A percentile compares a stretch with the other conserved stretches of the same genome.
Evolutionary conservation across 805 yeast genomes (phyloP).

Genomic region (Yarrowia sp.): DNA sequence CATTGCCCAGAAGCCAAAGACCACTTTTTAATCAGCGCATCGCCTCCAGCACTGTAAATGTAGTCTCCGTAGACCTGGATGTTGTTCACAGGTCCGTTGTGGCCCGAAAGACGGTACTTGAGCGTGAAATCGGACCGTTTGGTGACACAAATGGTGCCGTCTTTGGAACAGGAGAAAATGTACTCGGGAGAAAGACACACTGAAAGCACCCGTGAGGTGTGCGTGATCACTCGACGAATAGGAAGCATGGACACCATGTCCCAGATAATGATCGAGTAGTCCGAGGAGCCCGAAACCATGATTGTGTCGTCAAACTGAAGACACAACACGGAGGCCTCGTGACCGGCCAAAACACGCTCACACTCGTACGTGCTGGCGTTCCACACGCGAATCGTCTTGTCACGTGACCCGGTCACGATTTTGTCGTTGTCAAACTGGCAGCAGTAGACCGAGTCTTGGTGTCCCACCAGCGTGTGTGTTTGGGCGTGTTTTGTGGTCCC

Average conservation of each 20-base stretch:
- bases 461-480: constrained; percentile 58
- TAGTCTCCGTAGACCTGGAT: constrained; percentile 45
- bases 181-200: constrained; percentile 44
- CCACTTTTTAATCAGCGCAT: constrained; percentile 85
- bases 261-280: constrained; percentile 50
- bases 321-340: constrained; percentile 49
- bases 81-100: constrained; percentile 51
- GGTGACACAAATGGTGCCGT: constrained; percentile 48
- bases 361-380: constrained; percentile 42
- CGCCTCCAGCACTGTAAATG: constrained; percentile 59
- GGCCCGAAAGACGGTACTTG: constrained; percentile 45
- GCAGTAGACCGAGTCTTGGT: constrained; percentile 82
- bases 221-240: constrained; percentile 44
- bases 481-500: constrained; percentile 43
- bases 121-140: constrained; percentile 44
- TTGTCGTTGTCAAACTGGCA: constrained; percentile 74
- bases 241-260: constrained; percentile 44
- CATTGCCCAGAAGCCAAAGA: constrained; percentile 72
- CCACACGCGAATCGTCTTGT: constrained; percentile 51
- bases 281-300: constrained; percentile 51
- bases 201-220: constrained; percentile 47
- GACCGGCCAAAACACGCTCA: constrained; percentile 41
- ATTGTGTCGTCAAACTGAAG: constrained; percentile 44
- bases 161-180: constrained; percentile 50
- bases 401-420: constrained; percentile 79